A percentile compares a stretch with the other conserved stretches of the same genome.
phyloP scores from a whole-genome alignment of 768 basidiomycete species.

The Amanita pallidorosea region DNA sequence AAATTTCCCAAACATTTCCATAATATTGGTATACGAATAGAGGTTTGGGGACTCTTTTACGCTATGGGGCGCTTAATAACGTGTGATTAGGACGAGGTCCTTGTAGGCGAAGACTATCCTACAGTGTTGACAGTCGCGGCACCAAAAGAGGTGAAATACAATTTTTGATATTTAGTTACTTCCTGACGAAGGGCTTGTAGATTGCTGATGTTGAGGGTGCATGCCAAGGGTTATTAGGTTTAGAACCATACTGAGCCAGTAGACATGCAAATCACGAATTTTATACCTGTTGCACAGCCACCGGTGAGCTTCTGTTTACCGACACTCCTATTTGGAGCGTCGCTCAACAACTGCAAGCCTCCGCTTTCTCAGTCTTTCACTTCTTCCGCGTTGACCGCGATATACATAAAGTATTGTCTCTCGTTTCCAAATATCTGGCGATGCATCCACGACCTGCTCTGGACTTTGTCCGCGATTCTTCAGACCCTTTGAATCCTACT shows the following conservation, averaged over 20 bases:
- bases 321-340: neutral
- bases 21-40: slow-evolving; percentile 86
- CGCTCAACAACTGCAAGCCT: neutral
- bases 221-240: slow-evolving; percentile 60
- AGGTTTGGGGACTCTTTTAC: slow-evolving; percentile 31
- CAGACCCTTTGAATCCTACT: slow-evolving; percentile 5
- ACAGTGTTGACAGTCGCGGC: slow-evolving; percentile 58
- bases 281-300: neutral
- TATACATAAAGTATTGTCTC: neutral
- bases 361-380: neutral
- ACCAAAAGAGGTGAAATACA: slow-evolving; percentile 62
- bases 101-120: slow-evolving; percentile 52
- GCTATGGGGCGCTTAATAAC: neutral
- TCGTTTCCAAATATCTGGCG: neutral
- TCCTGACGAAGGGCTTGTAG: slow-evolving; percentile 12
- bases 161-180: neutral
- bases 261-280: neutral
- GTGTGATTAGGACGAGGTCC: slow-evolving; percentile 51
- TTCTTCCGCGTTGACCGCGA: neutral
- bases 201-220: slow-evolving; percentile 72
- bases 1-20: slow-evolving; percentile 84
- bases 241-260: slow-evolving; percentile 33
- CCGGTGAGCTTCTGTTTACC: slow-evolving; percentile 1
- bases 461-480: neutral
- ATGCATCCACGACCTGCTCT: neutral